Base-by-base conservation (phyloP, 805 yeast genomes). In the Candida krabiensis region DNA sequence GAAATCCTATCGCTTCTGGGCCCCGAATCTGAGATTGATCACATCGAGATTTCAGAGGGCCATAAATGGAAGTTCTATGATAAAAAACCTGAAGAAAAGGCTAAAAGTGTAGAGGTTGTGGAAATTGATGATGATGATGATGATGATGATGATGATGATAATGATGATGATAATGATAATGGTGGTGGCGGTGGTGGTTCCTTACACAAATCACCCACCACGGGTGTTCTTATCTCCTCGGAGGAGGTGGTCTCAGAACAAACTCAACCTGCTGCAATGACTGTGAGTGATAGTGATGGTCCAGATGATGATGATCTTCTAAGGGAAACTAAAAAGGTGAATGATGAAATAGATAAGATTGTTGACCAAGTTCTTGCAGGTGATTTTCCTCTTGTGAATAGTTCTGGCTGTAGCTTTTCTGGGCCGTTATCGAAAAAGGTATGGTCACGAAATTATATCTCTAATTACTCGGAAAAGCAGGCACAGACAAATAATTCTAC, bases 41-140 rank as follows among this genome's bases (percentile, higher is more conserved):
- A 48, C 23, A 45, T 61, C 11, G 59, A 57, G 35, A 51, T 61
- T 11, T 45, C 46, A n/a, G 29, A 34, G n/a, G 56, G 47, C 23
- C 64, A 62, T 1, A 37, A 40, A 15, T 59, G 64, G 63, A 38
- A 38, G 2, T 47, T 48, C 19, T 39, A 37, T 18, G 37, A 27
- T 16, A 47, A 43, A 14, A 15, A 33, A 16, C 33, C 37, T 5
- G 17, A 36, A 14, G 34, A 23, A 11, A 32, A 35, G 27, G 23
- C 28, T n/a, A 31, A 35, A 14, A 32, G 21, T 3, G 38, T 39
- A n/a, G 55, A 50, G n/a, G 38, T 52, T 9, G 48, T 47, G 13
- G 49, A 52, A 21, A 42, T 52, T 7, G 44, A 48, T n/a, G 52
- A 47, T 22, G 40, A 37, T 11, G 43, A 34, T 17, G 37, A 37